Evolutionary conservation across 2,329 filamentous ascomycete species (phyloP), one percentile per base, ranked within the genome.

Genomic region (Penicillium sp.): DNA sequence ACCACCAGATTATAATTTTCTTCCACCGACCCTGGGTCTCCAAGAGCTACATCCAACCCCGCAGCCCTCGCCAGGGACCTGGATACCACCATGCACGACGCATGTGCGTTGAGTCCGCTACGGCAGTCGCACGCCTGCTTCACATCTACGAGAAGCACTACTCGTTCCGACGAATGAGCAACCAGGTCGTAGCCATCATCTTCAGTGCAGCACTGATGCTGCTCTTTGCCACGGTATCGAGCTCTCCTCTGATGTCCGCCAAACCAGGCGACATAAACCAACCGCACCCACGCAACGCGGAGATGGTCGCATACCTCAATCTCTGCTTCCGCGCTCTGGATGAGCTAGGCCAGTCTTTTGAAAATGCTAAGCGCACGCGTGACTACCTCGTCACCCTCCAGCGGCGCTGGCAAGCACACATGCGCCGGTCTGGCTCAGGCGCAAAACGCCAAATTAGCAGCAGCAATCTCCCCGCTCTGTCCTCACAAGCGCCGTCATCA

Each of bases 21-120:
- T 66, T 72, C 47, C 72, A 74, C 39, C 64, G 73, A 2, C 73
- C 73, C 10, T 75, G 70, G 68, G 67, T 74, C 15, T 73, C 73
- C 3, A 68, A 72, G 48, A 67, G 59, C 41, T 71, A 71, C 43
- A 69, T 72, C 32, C 72, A 74, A 49, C 72, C 72, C 2, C 64
- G 65, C 20, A 64, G 61, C 29, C 71, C 71, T 3, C 66, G 67
- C 12, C 70, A 72, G 53, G 72, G 72, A n/a, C 69, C 66, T 1
- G 73, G 73, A 8, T 72, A 72, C 28, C 66, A 68, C 40, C 72
- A 75, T 41, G 73, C 73, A 0, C 68, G 72, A 28, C 63, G 67
- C 46, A 71, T 72, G 58, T 75, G 72, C 58, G 68, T 73, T 12
- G 67, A 74, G 32, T 71, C 71, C 0, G 69, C 73, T 1, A 68